Conservation (phyloP, 352 stramenopile species). For the Phytopythium litorale region DNA sequence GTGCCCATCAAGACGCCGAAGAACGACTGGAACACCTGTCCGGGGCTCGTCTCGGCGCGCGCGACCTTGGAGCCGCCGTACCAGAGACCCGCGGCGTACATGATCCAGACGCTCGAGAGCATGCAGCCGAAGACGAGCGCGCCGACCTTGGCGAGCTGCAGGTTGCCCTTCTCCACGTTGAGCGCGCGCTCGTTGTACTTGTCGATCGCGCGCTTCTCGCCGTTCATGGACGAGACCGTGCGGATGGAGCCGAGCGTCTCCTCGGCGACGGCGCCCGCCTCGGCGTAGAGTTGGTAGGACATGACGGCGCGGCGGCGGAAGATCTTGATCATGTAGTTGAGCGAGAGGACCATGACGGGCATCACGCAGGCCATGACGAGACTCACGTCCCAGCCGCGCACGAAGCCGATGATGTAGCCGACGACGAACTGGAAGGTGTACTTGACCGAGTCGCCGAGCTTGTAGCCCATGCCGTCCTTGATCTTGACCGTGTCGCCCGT, state of each 20-base stretch:
- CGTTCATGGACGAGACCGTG: conserved; percentile 47
- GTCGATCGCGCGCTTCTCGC: conserved; percentile 31
- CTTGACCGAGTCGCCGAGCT: conserved; percentile 37
- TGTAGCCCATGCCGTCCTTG: conserved; percentile 49
- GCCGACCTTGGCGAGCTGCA: conserved; percentile 18
- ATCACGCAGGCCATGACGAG: conserved; percentile 45
- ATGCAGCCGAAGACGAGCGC: conserved; percentile 17
- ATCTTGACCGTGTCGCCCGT: conserved; percentile 54
- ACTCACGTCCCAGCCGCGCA: conserved; percentile 36
- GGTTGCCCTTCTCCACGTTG: conserved; percentile 25
- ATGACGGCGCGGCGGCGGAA: conserved; percentile 13
- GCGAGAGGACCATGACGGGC: conserved; percentile 35
- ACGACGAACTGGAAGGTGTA: conserved; percentile 33
- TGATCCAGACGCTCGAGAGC: conserved; percentile 42
- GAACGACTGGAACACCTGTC: conserved; percentile 34
- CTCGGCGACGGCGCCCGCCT: conserved; percentile 47
- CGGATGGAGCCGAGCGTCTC: conserved; percentile 57
- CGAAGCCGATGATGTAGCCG: conserved; percentile 44
- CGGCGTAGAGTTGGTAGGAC: conserved; percentile 42
- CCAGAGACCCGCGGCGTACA: conserved; percentile 44
- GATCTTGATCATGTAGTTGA: conserved; percentile 28
- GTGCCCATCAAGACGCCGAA: conserved; percentile 43
- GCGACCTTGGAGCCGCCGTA: conserved; percentile 43
- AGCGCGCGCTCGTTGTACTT: conserved; percentile 27
- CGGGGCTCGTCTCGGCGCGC: conserved; percentile 21